Evolutionary conservation across 2,329 filamentous ascomycete species (phyloP).

Genomic region (Penicillium sp.): DNA sequence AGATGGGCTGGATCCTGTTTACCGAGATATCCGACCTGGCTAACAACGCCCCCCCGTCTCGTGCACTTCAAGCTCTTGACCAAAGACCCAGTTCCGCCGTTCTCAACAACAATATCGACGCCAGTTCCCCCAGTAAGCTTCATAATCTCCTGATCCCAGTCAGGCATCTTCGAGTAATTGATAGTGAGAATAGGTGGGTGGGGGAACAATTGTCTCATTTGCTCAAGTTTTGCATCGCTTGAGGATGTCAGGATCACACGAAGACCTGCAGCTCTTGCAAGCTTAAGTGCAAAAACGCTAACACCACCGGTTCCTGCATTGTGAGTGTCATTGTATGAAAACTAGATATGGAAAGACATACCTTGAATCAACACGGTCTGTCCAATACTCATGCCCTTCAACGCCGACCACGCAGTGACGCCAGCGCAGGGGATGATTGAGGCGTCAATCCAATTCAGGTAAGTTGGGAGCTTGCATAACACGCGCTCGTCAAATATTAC

Average conservation of each 20-base stretch:
- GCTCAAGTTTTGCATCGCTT: not conserved
- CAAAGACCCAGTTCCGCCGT: not conserved
- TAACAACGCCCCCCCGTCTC: not conserved
- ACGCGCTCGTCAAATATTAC: conserved; percentile 45
- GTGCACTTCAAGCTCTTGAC: not conserved
- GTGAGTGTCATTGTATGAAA: too few species aligned
- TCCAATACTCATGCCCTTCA: conserved; percentile 44
- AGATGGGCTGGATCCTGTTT: too few species aligned
- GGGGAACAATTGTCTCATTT: not conserved
- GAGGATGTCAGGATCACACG: not conserved
- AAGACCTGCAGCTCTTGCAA: not conserved
- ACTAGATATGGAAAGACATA: conserved; percentile 10
- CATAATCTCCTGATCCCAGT: not conserved
- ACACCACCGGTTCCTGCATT: not conserved
- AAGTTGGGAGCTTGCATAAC: conserved; percentile 38
- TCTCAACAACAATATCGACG: not conserved
- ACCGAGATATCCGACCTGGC: not conserved
- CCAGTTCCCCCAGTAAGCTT: not conserved
- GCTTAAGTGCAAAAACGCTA: not conserved
- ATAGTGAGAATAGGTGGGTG: not conserved
- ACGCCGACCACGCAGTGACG: conserved; percentile 48
- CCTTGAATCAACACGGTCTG: conserved; percentile 50
- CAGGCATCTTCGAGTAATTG: not conserved
- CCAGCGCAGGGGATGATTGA: conserved; percentile 48
- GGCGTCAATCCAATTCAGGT: conserved; percentile 42